phyloP scores from a whole-genome alignment of 169 alveolate genomes.

The Blepharisma undulans region DNA sequence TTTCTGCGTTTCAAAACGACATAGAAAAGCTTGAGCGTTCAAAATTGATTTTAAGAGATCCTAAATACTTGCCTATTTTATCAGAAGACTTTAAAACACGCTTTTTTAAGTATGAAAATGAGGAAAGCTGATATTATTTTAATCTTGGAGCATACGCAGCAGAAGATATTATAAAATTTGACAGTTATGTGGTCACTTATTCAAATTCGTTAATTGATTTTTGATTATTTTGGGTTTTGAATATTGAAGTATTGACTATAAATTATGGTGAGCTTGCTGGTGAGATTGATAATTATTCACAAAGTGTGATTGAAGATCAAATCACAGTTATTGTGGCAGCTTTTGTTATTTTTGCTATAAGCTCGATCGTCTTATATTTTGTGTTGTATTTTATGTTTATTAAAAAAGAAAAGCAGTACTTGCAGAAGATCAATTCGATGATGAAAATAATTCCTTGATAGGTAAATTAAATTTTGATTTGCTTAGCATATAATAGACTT shows the following conservation, averaged over 20 bases:
- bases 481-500: no score
- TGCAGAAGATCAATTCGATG: not conserved
- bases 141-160: not conserved
- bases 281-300: not conserved
- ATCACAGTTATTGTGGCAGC: not conserved
- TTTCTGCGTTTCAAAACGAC: not conserved
- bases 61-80: not conserved
- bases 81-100: not conserved
- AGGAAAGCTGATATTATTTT: not conserved
- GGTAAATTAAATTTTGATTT: no score
- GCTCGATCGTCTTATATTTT: not conserved
- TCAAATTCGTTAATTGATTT: not conserved
- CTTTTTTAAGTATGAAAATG: not conserved
- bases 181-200: not conserved
- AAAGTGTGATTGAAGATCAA: not conserved
- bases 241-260: not conserved
- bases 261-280: not conserved
- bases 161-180: not conserved
- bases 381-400: not conserved
- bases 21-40: not conserved
- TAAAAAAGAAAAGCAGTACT: not conserved
- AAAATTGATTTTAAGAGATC: not conserved
- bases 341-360: not conserved
- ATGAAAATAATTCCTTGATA: not conserved
- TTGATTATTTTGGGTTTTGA: not conserved